phyloP scores from a whole-genome alignment of 495 filamentous ascomycete genomes.

The Chaetomidium leptoderma region DNA sequence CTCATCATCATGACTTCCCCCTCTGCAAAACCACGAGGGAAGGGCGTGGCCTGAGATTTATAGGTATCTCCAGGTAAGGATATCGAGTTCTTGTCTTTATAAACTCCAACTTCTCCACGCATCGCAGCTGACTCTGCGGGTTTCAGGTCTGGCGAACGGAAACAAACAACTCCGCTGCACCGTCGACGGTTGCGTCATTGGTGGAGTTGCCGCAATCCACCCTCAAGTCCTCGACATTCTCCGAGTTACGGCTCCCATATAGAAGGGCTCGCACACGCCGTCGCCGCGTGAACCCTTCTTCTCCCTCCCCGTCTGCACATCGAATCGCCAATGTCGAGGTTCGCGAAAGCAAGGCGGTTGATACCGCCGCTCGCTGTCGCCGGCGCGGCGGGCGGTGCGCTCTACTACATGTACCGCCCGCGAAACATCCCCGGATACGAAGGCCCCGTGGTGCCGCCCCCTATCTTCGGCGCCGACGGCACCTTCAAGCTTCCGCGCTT shows the following conservation, averaged over 20 bases:
- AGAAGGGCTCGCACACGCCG: background rate
- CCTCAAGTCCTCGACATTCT: background rate
- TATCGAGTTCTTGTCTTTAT: background rate
- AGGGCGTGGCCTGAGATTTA: too few species aligned
- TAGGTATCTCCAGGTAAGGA: background rate
- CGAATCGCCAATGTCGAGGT: constrained; percentile 26
- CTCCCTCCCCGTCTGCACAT: background rate
- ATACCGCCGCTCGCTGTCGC: constrained; percentile 36
- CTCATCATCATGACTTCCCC: constrained; percentile 6
- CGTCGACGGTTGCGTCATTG: constrained; percentile 29
- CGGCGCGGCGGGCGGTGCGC: constrained; percentile 47
- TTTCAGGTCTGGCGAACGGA: background rate
- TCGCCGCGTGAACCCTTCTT: background rate
- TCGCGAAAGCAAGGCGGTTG: constrained; percentile 35
- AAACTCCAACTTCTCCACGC: background rate
- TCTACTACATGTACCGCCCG: constrained; percentile 78
- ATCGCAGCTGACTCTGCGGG: background rate
- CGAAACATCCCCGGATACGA: constrained; percentile 82
- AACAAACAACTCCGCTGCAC: background rate
- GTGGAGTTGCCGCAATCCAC: constrained; percentile 21
- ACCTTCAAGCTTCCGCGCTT: constrained; percentile 77
- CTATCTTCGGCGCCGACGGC: constrained; percentile 72
- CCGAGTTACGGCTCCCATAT: background rate
- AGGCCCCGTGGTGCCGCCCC: constrained; percentile 72
- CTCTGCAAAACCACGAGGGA: background rate